These are phyloP conservation scores for Rostrohypoxylon terebratum DNA, from an alignment of 495 filamentous ascomycete species.

Conservation along the genomic window DNA sequence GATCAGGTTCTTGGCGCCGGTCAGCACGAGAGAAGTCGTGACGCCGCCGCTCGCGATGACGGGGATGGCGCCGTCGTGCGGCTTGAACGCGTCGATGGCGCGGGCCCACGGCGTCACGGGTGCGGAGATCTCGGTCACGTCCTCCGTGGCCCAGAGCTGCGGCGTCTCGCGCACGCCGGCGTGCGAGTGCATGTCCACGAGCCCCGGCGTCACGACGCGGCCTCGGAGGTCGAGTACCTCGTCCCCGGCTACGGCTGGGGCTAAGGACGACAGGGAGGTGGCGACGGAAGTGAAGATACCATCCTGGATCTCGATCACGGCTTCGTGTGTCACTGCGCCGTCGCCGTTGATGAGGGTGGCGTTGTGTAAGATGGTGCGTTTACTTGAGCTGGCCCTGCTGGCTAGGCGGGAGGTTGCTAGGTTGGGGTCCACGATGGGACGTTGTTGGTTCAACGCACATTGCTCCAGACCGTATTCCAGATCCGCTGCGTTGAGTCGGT, in stretches of 20 bases:
- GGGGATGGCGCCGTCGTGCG: slow-evolving; percentile 57
- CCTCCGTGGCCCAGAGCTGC: slow-evolving; percentile 41
- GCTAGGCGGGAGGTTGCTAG: slow-evolving; percentile 32
- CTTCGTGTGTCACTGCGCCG: slow-evolving; percentile 27
- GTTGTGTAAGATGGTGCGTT: slow-evolving; percentile 47
- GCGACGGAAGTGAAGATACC: slow-evolving; percentile 46
- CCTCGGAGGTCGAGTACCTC: slow-evolving; percentile 56
- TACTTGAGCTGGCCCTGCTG: slow-evolving; percentile 11
- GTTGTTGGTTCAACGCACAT: slow-evolving; percentile 33
- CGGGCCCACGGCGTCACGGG: slow-evolving; percentile 61
- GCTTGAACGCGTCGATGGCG: slow-evolving; percentile 62
- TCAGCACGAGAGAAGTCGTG: slow-evolving; percentile 66
- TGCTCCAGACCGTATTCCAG: slow-evolving; percentile 31
- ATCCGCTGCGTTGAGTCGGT: slow-evolving; percentile 16
- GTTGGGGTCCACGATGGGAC: slow-evolving; percentile 27
- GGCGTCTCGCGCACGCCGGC: slow-evolving; percentile 49
- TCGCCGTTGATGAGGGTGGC: slow-evolving; percentile 56
- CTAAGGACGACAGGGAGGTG: slow-evolving; percentile 26
- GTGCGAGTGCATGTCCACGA: slow-evolving; percentile 69
- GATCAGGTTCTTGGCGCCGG: slow-evolving; percentile 66
- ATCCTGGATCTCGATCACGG: slow-evolving; percentile 41
- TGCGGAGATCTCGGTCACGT: slow-evolving; percentile 55
- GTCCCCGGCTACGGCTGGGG: slow-evolving; percentile 6
- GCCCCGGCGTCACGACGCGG: slow-evolving; percentile 61
- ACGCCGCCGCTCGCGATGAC: slow-evolving; percentile 67